Conservation (phyloP, 257 asterid species). For the Solanum ossicruentum region DNA sequence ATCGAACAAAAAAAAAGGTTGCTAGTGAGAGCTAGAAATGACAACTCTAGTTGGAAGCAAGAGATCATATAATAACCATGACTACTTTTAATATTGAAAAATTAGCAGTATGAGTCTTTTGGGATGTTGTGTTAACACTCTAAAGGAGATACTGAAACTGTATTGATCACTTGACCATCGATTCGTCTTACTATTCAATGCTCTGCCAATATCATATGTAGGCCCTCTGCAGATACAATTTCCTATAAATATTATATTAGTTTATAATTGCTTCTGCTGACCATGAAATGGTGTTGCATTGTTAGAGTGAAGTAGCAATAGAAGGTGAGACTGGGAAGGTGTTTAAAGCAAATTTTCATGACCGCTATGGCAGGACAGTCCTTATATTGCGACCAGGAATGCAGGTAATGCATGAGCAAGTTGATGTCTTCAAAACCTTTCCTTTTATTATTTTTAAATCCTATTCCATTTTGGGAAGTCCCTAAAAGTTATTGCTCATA, state of each 20-base stretch:
- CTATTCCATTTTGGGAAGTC: neutral
- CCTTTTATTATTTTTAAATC: neutral
- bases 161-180: neutral
- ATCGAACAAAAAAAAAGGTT: neutral
- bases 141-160: neutral
- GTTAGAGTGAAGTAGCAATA: slow-evolving; percentile 61
- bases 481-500: neutral
- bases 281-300: neutral
- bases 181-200: neutral
- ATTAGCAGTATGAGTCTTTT: neutral
- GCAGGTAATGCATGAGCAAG: slow-evolving; percentile 43
- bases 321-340: slow-evolving; percentile 96
- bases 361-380: slow-evolving; percentile 78
- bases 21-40: neutral
- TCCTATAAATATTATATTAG: neutral
- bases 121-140: neutral
- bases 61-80: neutral
- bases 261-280: neutral
- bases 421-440: neutral
- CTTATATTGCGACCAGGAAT: slow-evolving; percentile 81
- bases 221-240: neutral
- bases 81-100: neutral
- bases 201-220: neutral
- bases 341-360: slow-evolving; percentile 73
- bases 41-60: neutral